phyloP scores from a whole-genome alignment of 805 yeast species.

The Candida methanosorbosa region DNA sequence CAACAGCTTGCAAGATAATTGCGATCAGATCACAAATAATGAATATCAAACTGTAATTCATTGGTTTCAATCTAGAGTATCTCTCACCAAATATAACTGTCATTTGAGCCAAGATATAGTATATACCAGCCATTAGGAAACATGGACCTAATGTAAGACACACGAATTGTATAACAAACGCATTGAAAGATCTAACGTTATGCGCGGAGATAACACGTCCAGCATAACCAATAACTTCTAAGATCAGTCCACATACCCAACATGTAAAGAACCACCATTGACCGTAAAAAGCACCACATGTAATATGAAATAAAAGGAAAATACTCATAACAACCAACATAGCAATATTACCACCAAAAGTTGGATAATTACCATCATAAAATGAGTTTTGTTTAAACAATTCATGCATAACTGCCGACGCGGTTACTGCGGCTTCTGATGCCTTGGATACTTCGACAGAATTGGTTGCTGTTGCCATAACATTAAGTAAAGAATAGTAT shows the following conservation, averaged over 20 bases:
- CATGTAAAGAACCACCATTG: conserved; percentile 63
- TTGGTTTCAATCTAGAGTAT: conserved; percentile 45
- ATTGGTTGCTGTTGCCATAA: conserved; percentile 18
- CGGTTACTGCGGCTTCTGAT: conserved; percentile 14
- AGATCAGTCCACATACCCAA: conserved; percentile 42
- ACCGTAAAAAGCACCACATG: conserved; percentile 32
- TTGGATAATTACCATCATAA: conserved; percentile 39
- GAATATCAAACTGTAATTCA: conserved; percentile 55
- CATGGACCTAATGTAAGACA: conserved; percentile 75
- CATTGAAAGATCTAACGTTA: conserved; percentile 23
- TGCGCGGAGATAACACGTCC: conserved; percentile 44
- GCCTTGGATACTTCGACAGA: conserved; percentile 5
- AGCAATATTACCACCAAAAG: conserved; percentile 47
- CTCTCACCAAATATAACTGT: conserved; percentile 51
- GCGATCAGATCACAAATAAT: conserved; percentile 58
- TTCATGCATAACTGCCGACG: conserved; percentile 11
- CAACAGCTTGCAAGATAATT: conserved; percentile 59
- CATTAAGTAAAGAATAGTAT: conserved; percentile 13
- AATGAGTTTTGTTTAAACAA: conserved; percentile 9
- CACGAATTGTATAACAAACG: conserved; percentile 56
- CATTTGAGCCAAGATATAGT: conserved; percentile 60
- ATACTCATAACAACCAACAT: conserved; percentile 48
- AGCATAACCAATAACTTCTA: conserved; percentile 63
- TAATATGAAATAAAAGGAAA: conserved; percentile 32
- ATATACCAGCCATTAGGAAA: conserved; percentile 77